These are phyloP conservation scores for Wakefieldia striispora DNA, from an alignment of 768 basidiomycete genomes.

Conservation along the genomic window DNA sequence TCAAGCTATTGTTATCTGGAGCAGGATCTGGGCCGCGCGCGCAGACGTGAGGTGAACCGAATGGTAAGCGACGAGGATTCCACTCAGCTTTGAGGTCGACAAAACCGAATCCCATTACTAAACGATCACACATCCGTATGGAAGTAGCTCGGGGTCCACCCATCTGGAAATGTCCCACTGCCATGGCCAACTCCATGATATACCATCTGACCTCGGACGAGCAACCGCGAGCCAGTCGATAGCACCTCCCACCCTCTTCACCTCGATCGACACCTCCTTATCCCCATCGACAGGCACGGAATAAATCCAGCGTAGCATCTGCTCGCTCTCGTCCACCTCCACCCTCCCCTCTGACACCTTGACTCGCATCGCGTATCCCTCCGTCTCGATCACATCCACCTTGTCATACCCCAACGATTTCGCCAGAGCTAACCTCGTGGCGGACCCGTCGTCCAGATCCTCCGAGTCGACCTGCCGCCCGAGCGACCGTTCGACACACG, in stretches of 20 bases:
- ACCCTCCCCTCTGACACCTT: slow-evolving; percentile 46
- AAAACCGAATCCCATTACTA: too few species aligned
- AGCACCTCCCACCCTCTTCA: slow-evolving; percentile 42
- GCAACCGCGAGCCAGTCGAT: slow-evolving; percentile 24
- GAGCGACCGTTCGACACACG: slow-evolving; percentile 25
- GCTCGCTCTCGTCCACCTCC: slow-evolving; percentile 46
- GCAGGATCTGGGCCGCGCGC: too few species aligned
- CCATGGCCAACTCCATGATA: neutral
- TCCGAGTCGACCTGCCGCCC: neutral
- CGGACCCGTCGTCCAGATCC: slow-evolving; percentile 11
- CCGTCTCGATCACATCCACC: slow-evolving; percentile 11
- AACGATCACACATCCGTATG: slow-evolving; percentile 23
- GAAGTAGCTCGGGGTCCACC: slow-evolving; percentile 13
- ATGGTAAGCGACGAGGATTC: too few species aligned
- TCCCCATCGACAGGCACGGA: slow-evolving; percentile 28
- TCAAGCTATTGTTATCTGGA: too few species aligned
- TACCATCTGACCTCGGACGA: neutral
- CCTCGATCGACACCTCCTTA: slow-evolving; percentile 39
- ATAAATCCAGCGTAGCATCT: slow-evolving; percentile 54
- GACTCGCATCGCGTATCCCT: slow-evolving; percentile 41
- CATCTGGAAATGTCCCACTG: neutral
- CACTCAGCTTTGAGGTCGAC: too few species aligned
- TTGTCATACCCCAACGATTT: neutral
- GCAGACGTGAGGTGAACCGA: too few species aligned
- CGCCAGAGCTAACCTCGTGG: slow-evolving; percentile 9